Evolutionary conservation across 768 basidiomycete genomes (phyloP), one percentile per base, ranked within the genome.

Genomic region (Rhodotorula sphaerocarpa): DNA sequence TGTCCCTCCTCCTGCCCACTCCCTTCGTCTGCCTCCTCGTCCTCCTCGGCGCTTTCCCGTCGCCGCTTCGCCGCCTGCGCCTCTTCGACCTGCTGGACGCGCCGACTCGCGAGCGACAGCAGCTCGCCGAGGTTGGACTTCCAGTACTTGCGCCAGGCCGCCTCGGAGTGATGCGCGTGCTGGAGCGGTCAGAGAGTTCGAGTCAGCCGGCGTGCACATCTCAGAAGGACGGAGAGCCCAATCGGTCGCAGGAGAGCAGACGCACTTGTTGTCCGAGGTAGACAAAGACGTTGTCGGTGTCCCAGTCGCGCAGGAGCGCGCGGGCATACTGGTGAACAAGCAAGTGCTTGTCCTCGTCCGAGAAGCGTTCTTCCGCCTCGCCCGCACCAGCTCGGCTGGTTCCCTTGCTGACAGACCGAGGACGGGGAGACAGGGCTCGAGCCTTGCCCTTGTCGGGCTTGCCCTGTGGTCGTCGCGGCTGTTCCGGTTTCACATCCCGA

Each of bases 381-480:
- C 7, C 51, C 5, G 12, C 33, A 12, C 3, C 9, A 4, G 23
- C 34, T 21, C 23, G 23, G 3, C 20, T 41, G 12, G 10, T 10
- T 11, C 12, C 39, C 12, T 41, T 10, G 12, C 27, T 25, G 47
- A 48, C 18, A 18, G 20, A 4, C 7, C 30, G 48, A 50, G 28
- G 28, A 48, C 28, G 16, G 10, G 28, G 48, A 20, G 20, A 18
- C 23, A 50, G 21, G 21, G 30, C 50, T 20, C 50, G 50, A 20
- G 9, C 30, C 23, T 50, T 50, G 23, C 50, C 50, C 50, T 50
- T 50, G 50, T 21, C 47, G 20, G 42, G 9, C 3, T 30, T 33
- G 28, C 10, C 16, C 30, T n/a, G 5, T 18, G 5, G 31, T 1
- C 10, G 1, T 0, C 9, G 21, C 33, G n/a, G n/a, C n/a, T n/a